Base-by-base conservation (phyloP, 345 rosid genomes). In the Hibiscus mutabilis region DNA sequence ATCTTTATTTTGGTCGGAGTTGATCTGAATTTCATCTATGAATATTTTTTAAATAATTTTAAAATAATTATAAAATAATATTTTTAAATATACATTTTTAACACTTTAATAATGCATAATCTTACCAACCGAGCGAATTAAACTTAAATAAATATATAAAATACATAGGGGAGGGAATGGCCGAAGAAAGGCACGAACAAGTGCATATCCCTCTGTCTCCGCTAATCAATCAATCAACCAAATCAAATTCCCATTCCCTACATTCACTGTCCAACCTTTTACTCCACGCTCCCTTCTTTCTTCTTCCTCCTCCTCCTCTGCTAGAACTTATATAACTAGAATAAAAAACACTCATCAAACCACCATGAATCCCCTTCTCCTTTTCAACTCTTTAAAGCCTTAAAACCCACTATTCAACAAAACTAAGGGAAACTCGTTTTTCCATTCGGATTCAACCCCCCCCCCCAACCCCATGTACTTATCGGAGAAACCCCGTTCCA, bases 401-500 rank as follows among this genome's bases (percentile, higher is more conserved):
- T 33, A 33, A 31, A 31, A 24, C 51, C 52, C 24, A 1, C 3
- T 10, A 11, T 7, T 2, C 4, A 3, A 21, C 65, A 18, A 31
- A 49, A 69, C 3, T 3, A 8, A 51, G n/a, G 6, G 9, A 4
- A 58, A 56, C 51, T 37, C 52, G 13, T 49, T 49, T 27, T 51
- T 8, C 18, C 14, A n/a, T 44, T 49, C 47, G 11, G n/a, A 22
- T 21, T 21, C 64, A 29, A 27, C n/a, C 4, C 35, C 35, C 35
- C 35, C 35, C 0, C 35, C 35, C 35, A 15, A 13, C 19, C 61
- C 68, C n/a, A 94, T 92, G 99, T 95, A 90, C 77, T 61, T 88
- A 58, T 85, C 99, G 35, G 98, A 92, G 66, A 92, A 90, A 80
- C 86, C 97, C 19, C 89, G 86, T 27, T 81, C 97, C 0, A 79